Evolutionary conservation across 352 stramenopile species (phyloP), one percentile per base, ranked within the genome.

Genomic region (Pythium pyrilobum): DNA sequence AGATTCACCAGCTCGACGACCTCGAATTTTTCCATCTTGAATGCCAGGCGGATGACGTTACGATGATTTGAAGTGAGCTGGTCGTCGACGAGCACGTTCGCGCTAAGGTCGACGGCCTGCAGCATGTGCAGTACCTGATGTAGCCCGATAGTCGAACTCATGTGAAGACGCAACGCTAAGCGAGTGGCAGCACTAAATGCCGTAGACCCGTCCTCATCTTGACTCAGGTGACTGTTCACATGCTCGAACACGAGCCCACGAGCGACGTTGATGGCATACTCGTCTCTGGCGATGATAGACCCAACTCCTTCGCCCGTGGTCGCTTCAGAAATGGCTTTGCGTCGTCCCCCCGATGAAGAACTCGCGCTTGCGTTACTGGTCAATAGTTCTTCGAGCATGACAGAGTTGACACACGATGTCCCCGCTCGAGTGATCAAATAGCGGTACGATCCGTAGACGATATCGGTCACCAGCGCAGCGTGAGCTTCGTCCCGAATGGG

Each of bases 371-470:
- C 59, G 37, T 59, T 71, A 24, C 27, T 50, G 2, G 52, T 66
- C 21, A 74, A 43, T 11, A 69, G 34, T n/a, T 69, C 59, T 8
- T 47, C 37, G 4, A 55, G 62, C 47, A 44, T 40, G 23, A 54
- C 20, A 12, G 13, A 21, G 9, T 54, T 40, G 23, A 54, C 20
- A 12, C 18, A 21, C 15, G 41, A 15, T 43, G 6, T 27, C 13
- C 25, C 3, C 2, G 43, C 31, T n/a, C 46, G 6, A 7, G 10
- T 24, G 2, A 34, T 45, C 21, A 60, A 25, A 10, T 49, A 56
- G 0, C 36, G n/a, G 5, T 81, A 59, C 10, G 72, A 60, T 3
- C 78, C 79, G 25, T 83, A 72, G 18, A 83, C 66, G 0, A 69
- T 48, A 24, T 81, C 66, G 1, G 72, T 52, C 18, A 66, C 63